Conservation (phyloP, 768 basidiomycete species). For the Mycena rebaudengoi region DNA sequence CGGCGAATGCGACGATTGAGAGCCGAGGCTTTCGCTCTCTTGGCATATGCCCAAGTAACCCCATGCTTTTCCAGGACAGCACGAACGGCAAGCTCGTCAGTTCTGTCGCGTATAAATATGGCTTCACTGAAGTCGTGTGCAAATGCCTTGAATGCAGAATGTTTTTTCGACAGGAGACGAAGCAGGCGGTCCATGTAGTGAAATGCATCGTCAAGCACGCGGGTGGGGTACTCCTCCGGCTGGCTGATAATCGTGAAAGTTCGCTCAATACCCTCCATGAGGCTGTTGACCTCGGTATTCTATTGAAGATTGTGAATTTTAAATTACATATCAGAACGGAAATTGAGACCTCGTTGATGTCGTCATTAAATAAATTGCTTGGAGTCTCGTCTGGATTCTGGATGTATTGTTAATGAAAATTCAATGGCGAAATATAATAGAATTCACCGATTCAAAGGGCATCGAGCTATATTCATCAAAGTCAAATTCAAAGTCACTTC, state of each 20-base stretch:
- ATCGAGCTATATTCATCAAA: too few relatives aligned
- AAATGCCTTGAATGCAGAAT: constrained; percentile 14
- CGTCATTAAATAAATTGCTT: too few relatives aligned
- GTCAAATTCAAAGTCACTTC: too few relatives aligned
- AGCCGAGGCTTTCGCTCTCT: background rate
- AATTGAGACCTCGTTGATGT: too few relatives aligned
- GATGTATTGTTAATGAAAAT: too few relatives aligned
- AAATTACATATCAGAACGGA: too few relatives aligned
- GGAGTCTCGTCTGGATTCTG: too few relatives aligned
- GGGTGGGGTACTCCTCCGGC: background rate
- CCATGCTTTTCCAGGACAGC: background rate
- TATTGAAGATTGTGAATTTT: background rate
- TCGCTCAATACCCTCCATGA: background rate
- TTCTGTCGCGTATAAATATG: constrained; percentile 15
- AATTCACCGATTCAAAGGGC: too few relatives aligned
- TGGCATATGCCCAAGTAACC: background rate
- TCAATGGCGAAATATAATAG: too few relatives aligned
- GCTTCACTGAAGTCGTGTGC: constrained; percentile 14
- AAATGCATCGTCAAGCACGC: constrained; percentile 14
- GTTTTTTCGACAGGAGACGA: constrained; percentile 15
- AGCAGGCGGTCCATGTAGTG: constrained; percentile 10
- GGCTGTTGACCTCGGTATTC: background rate
- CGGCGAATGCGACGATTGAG: background rate
- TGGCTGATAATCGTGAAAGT: too few relatives aligned
- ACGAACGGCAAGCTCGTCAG: background rate